Conservation (phyloP, 2,329 filamentous ascomycete species). For the Verticillium tricorpus region DNA sequence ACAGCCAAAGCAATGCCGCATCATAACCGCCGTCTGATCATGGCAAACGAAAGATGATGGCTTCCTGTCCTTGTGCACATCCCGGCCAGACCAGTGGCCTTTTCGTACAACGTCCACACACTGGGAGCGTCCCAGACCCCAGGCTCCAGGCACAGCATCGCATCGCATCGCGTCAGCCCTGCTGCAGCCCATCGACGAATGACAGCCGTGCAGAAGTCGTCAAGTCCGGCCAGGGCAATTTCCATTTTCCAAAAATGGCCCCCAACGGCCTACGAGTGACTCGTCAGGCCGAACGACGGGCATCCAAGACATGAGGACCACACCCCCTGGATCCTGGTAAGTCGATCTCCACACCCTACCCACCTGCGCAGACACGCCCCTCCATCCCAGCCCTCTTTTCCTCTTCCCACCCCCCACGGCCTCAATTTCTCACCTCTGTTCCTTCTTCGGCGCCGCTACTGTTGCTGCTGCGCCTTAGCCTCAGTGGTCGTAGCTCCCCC, state of each 20-base stretch:
- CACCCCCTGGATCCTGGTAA: neutral
- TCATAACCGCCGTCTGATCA: neutral
- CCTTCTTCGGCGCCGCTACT: neutral
- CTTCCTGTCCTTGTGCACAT: neutral
- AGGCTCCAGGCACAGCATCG: neutral
- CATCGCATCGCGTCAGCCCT: conserved; percentile 14
- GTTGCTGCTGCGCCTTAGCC: neutral
- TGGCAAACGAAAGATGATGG: neutral
- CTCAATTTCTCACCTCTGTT: neutral
- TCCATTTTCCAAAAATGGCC: conserved; percentile 9
- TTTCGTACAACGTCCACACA: conserved; percentile 2
- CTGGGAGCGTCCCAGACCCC: neutral
- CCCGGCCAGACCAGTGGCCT: conserved; percentile 9
- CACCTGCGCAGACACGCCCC: conserved; percentile 4
- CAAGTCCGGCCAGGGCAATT: conserved; percentile 5
- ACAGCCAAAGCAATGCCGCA: neutral
- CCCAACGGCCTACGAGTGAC: conserved; percentile 3
- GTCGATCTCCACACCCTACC: conserved; percentile 4
- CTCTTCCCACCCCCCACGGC: conserved; percentile 12
- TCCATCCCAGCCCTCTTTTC: conserved; percentile 19
- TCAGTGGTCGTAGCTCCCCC: neutral
- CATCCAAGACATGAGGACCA: neutral
- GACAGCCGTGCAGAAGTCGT: neutral
- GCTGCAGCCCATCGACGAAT: conserved; percentile 13
- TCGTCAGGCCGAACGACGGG: conserved; percentile 9